These are phyloP conservation scores for Colletotrichum noveboracense DNA, from an alignment of 2,329 filamentous ascomycete species.

Conservation along the genomic window DNA sequence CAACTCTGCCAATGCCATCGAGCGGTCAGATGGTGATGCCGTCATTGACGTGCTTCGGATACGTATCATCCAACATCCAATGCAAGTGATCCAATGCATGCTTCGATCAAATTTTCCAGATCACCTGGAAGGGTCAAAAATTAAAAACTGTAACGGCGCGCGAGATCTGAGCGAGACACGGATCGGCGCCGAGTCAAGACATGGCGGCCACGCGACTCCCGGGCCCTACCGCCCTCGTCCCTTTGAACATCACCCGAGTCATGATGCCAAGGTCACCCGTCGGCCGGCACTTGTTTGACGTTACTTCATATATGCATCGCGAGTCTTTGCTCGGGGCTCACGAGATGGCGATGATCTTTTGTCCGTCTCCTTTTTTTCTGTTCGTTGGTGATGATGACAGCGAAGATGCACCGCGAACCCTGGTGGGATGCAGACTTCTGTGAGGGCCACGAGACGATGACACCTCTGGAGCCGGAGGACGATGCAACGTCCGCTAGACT, in stretches of 20 bases:
- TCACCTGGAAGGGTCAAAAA: conserved; percentile 3
- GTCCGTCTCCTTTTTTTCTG: neutral
- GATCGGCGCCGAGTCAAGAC: conserved; percentile 16
- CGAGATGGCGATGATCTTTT: neutral
- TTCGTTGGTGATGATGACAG: neutral
- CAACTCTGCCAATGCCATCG: neutral
- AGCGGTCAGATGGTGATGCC: neutral
- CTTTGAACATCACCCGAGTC: neutral
- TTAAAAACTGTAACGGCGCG: neutral
- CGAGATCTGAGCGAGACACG: conserved; percentile 7
- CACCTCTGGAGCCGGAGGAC: neutral
- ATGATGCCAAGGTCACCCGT: conserved; percentile 10
- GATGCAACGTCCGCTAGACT: neutral
- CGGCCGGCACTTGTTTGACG: neutral
- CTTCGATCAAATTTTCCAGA: neutral
- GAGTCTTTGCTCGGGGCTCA: neutral
- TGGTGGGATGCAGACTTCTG: neutral
- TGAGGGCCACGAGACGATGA: neutral
- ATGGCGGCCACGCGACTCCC: conserved; percentile 8
- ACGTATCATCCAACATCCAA: neutral
- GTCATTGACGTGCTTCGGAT: neutral
- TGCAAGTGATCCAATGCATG: neutral
- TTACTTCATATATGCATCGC: conserved; percentile 9
- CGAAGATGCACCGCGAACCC: neutral
- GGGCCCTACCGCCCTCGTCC: neutral